phyloP scores from a whole-genome alignment of 208 protist genomes.

The Sergeia podlipaevii region DNA sequence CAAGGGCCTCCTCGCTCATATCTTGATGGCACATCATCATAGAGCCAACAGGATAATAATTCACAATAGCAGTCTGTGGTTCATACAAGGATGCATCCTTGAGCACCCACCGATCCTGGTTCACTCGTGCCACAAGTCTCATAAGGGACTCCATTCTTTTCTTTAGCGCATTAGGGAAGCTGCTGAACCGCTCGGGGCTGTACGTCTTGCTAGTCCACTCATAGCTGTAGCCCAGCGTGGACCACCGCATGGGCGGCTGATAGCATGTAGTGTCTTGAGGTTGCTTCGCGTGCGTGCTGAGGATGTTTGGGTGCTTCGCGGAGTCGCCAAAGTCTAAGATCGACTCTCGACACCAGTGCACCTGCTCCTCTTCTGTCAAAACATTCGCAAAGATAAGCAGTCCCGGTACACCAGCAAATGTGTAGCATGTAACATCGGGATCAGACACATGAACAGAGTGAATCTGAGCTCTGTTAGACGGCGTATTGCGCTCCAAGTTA shows the following conservation, averaged over 20 bases:
- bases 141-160: constrained; percentile 43
- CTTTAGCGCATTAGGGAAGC: constrained; percentile 46
- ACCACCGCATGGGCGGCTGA: constrained; percentile 85
- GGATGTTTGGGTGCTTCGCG: constrained; percentile 61
- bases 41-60: constrained; percentile 83
- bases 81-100: constrained; percentile 41
- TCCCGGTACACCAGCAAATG: constrained; percentile 66
- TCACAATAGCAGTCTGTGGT: constrained; percentile 86
- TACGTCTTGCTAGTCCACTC: constrained; percentile 85
- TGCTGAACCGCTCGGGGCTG: constrained; percentile 34
- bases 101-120: constrained; percentile 27
- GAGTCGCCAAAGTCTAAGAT: constrained; percentile 66
- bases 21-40: constrained; percentile 92
- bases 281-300: constrained; percentile 70
- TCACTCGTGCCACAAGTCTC: constrained; percentile 25
- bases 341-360: constrained; percentile 43
- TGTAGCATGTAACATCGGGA: constrained; percentile 49
- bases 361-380: constrained; percentile 49
- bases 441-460: constrained; percentile 17
- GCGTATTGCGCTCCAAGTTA: constrained; percentile 49
- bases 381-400: constrained; percentile 56
- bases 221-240: constrained; percentile 87
- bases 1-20: constrained; percentile 70
- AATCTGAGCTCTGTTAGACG: constrained; percentile 34
- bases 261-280: constrained; percentile 58